Conservation (phyloP, 257 asterid species). For the Pogostemon cablin region DNA sequence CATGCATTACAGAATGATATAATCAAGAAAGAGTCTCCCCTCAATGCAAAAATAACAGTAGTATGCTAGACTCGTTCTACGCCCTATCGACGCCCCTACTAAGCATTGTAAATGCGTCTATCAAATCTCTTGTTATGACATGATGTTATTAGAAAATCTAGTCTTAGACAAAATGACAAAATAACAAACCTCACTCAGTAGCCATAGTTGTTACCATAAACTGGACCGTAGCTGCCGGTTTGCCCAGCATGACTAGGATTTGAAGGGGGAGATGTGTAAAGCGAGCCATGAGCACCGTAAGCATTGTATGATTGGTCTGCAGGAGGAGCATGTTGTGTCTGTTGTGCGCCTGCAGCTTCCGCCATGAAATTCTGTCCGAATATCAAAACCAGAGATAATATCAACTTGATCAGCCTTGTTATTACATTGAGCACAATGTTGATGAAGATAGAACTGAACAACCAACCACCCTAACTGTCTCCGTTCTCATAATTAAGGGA, state of each 20-base stretch:
- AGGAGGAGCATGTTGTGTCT: constrained; percentile 50
- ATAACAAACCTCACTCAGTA: constrained; percentile 41
- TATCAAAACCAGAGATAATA: background rate
- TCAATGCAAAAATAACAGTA: constrained; percentile 9
- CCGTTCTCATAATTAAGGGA: background rate
- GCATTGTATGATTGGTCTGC: constrained; percentile 64
- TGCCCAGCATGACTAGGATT: constrained; percentile 60
- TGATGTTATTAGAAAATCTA: constrained; percentile 12
- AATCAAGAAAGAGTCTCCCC: constrained; percentile 8
- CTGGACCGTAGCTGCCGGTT: constrained; percentile 74
- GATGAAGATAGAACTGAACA: background rate
- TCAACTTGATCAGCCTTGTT: background rate
- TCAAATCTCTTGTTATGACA: constrained; percentile 27
- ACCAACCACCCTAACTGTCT: background rate
- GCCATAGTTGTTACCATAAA: constrained; percentile 74
- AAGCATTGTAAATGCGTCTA: background rate
- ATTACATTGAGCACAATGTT: background rate
- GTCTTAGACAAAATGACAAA: constrained; percentile 11
- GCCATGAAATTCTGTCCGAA: constrained; percentile 77
- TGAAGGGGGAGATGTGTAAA: constrained; percentile 61
- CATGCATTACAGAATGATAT: constrained; percentile 23
- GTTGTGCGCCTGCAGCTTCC: constrained; percentile 58
- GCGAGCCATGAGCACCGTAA: constrained; percentile 52
- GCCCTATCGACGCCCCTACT: constrained; percentile 1
- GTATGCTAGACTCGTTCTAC: background rate